Percentiles rank a stretch among this genome's conserved stretches.
Conservation (phyloP, 2,329 filamentous ascomycete genomes). For the Claviceps pazoutovae region DNA sequence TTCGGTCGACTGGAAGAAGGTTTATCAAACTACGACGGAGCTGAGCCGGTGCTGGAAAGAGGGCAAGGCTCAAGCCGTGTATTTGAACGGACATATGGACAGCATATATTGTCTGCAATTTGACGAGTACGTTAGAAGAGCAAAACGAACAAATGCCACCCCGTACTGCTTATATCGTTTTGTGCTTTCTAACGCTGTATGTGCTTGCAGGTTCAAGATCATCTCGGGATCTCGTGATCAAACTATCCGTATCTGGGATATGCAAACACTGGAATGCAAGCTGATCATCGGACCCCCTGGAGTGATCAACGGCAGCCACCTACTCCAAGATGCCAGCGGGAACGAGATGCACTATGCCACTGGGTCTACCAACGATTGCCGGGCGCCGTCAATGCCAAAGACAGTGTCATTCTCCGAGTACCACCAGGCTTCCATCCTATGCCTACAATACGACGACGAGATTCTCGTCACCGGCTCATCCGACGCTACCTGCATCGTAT, state of each 20-base stretch:
- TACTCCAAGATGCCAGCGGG: slow-evolving; percentile 38
- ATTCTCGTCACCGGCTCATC: slow-evolving; percentile 94
- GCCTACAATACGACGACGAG: slow-evolving; percentile 82
- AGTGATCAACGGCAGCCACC: slow-evolving; percentile 37
- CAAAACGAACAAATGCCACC: no score
- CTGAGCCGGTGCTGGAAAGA: slow-evolving; percentile 69
- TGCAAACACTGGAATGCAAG: slow-evolving; percentile 72
- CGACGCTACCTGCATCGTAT: slow-evolving; percentile 81
- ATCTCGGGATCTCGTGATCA: slow-evolving; percentile 92
- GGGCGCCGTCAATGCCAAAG: slow-evolving; percentile 35
- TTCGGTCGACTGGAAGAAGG: slow-evolving; percentile 69
- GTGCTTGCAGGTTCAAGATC: slow-evolving; percentile 61
- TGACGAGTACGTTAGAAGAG: slow-evolving; percentile 56
- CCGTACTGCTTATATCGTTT: background rate
- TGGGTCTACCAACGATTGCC: slow-evolving; percentile 32
- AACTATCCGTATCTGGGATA: slow-evolving; percentile 92
- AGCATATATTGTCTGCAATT: slow-evolving; percentile 98
- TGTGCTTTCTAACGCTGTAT: slow-evolving; percentile 3
- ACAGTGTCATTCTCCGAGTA: slow-evolving; percentile 48
- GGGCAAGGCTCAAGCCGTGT: slow-evolving; percentile 67
- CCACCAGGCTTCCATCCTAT: slow-evolving; percentile 87
- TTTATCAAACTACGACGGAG: slow-evolving; percentile 64
- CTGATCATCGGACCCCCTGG: slow-evolving; percentile 73
- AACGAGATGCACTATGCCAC: slow-evolving; percentile 41
- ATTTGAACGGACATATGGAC: slow-evolving; percentile 85